Percentiles rank a stretch among this genome's conserved stretches.
These are phyloP conservation scores for Pholiota conissans DNA, from an alignment of 768 basidiomycete species.

Conservation along the genomic window DNA sequence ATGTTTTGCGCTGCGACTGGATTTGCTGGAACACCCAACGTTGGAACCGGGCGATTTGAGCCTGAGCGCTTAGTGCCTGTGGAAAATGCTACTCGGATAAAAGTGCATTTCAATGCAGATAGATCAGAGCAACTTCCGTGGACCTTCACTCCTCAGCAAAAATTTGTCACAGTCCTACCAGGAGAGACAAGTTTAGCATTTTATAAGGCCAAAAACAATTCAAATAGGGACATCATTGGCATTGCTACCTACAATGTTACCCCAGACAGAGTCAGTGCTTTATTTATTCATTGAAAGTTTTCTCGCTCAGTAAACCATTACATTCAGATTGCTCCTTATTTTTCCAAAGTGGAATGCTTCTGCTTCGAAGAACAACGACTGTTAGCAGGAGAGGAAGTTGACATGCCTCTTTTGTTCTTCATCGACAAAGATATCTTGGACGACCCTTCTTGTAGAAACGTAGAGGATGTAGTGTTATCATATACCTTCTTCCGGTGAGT, in stretches of 20 bases:
- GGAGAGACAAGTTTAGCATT: slow-evolving; percentile 97
- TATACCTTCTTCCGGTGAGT: slow-evolving; percentile 97
- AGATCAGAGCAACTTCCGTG: slow-evolving; percentile 87
- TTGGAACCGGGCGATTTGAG: slow-evolving; percentile 81
- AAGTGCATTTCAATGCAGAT: slow-evolving; percentile 96
- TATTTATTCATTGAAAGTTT: not conserved
- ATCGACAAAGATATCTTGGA: slow-evolving; percentile 97
- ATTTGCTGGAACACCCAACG: slow-evolving; percentile 92
- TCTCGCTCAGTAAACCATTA: not conserved
- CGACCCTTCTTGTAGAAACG: slow-evolving; percentile 81
- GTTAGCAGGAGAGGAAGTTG: slow-evolving; percentile 93
- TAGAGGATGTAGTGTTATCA: slow-evolving; percentile 90
- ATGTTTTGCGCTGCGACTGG: slow-evolving; percentile 99
- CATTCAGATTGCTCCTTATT: slow-evolving; percentile 90
- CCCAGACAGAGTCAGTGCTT: slow-evolving; percentile 82
- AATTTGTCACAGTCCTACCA: slow-evolving; percentile 85
- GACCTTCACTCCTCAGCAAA: slow-evolving; percentile 90
- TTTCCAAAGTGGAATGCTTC: slow-evolving; percentile 99
- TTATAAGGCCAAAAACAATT: slow-evolving; percentile 88
- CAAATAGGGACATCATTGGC: slow-evolving; percentile 88
- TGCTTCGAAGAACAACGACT: slow-evolving; percentile 99
- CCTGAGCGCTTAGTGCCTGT: slow-evolving; percentile 83
- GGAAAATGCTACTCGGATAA: slow-evolving; percentile 71
- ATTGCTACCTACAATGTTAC: slow-evolving; percentile 99
- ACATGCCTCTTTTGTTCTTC: slow-evolving; percentile 98